Base-by-base conservation (phyloP, 1,284 basidiomycete genomes). In the Clitocybe nebularis region DNA sequence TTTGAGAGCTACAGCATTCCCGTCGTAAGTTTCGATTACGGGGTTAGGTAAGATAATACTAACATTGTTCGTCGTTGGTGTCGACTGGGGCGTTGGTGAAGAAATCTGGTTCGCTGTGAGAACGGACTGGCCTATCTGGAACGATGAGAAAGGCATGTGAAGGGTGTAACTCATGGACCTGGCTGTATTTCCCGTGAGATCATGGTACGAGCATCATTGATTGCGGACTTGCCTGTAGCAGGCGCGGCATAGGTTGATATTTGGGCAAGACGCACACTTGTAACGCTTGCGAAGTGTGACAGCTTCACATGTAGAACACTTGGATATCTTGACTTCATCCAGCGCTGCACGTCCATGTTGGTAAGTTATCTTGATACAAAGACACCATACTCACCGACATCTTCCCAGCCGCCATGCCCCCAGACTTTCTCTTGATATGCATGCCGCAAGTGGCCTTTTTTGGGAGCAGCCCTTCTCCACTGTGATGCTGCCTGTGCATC, bases 111-210 rank as follows among this genome's bases (percentile, higher is more conserved):
- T 71, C 74, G 47, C 66, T 73, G 19, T 52, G 58, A 5, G 66
- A 61, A 22, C 71, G 66, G 24, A 57, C 42, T 2, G 66, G 69
- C 53, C 69, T 74, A 52, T 89, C 86, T n/a, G 82, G 83, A 2
- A 93, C 73, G 3, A 79, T 73, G 7, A 93, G 66, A 70, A 94
- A 94, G 0, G 84, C 81, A 57, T 95, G 90, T 0, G 78, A 77
- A 4, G 92, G 92, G 57, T 95, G 92, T 14, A 93, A 79, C 54
- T 93, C 89, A 52, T 93, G 88, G 5, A 93, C 89, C 68, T 83
- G 81, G 53, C 84, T 81, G 49, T 44, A 43, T 23, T 28, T 21
- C 37, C 22, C 17, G 24, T 41, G 6, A 51, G 35, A 22, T 57
- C 37, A 52, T 54, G 47, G 57, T 56, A 41, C 53, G 49, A 53